phyloP scores from a whole-genome alignment of 2,329 filamentous ascomycete species.

The Ceratocystis eucalypticola region DNA sequence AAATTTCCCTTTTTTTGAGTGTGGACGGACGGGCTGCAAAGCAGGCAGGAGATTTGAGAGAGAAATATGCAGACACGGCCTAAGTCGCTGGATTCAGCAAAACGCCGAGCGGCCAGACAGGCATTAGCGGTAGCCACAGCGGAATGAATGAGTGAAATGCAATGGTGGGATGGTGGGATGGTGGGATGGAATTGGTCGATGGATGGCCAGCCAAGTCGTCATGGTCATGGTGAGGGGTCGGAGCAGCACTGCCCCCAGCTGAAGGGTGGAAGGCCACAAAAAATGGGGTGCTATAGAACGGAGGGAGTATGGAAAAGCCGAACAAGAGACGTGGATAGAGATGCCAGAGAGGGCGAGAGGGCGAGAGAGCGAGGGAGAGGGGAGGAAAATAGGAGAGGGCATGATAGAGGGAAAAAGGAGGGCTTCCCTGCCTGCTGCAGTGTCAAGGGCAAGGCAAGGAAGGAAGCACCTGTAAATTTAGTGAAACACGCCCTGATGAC shows the following conservation, averaged over 20 bases:
- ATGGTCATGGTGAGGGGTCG: background rate
- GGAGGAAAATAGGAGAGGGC: background rate
- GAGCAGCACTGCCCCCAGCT: background rate
- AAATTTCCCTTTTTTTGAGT: background rate
- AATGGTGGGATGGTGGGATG: background rate
- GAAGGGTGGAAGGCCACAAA: background rate
- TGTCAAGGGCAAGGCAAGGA: background rate
- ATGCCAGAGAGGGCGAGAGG: background rate
- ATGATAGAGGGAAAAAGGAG: background rate
- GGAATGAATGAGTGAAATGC: background rate
- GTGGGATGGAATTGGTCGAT: background rate
- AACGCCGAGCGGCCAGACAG: background rate
- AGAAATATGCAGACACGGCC: slow-evolving; percentile 1
- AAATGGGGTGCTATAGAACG: background rate
- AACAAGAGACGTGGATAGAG: too few species aligned
- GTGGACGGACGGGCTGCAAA: background rate
- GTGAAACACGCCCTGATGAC: background rate
- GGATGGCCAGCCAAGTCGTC: background rate
- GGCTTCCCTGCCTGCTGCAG: background rate
- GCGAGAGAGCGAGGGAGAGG: background rate
- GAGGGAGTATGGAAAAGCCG: background rate
- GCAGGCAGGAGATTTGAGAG: background rate
- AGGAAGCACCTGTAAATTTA: background rate
- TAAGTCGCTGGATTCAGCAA: background rate
- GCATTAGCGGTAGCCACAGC: background rate